Base-by-base conservation (phyloP, 345 rosid genomes). In the Moricandia moricandioides region DNA sequence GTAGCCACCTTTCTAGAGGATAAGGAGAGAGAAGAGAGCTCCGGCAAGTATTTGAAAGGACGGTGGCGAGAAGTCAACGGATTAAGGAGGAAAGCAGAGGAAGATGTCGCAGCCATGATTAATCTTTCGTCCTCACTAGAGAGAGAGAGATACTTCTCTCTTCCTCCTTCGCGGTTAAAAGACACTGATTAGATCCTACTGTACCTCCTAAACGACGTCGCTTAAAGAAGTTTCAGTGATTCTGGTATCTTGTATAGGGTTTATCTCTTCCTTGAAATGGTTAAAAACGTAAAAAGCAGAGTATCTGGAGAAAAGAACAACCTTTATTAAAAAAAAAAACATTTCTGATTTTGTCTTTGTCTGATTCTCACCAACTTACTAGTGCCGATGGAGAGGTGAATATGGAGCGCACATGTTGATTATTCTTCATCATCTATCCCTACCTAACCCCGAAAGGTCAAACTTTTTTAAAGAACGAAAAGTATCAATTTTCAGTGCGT, bases 31-130 rank as follows among this genome's bases (percentile, higher is more conserved):
- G 73, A 73, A 43, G 78, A 40, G 10, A 78, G 60, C 40, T 67
- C 59, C 0, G 69, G 51, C 10, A 73, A 78, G 59, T 66, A 52
- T 8, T 51, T 67, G 12, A 73, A 55, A 14, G 73, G 70, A 5
- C 66, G 69, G 59, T 51, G 65, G 60, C 76, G 62, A 75, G 82
- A 78, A 82, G 80, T 75, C 82, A 82, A 81, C 52, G 86, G 81
- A 73, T 84, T 83, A 69, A 76, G 58, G 39, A 74, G 49, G 29
- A 84, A 78, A 70, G 82, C 80, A 5, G 86, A 80, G 57, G 89
- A 75, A 45, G 89, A 79, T 10, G 84, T 68, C 16, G 85, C 85
- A 78, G 83, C 84, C 74, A 79, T 63, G 70, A 47, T 45, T 43
- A 45, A 6, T 12, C 45, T 31, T 49, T 1, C 5, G 63, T 27